These are phyloP conservation scores for Wallacemonas collosoma DNA, from an alignment of 208 protist genomes.

Conservation along the genomic window DNA sequence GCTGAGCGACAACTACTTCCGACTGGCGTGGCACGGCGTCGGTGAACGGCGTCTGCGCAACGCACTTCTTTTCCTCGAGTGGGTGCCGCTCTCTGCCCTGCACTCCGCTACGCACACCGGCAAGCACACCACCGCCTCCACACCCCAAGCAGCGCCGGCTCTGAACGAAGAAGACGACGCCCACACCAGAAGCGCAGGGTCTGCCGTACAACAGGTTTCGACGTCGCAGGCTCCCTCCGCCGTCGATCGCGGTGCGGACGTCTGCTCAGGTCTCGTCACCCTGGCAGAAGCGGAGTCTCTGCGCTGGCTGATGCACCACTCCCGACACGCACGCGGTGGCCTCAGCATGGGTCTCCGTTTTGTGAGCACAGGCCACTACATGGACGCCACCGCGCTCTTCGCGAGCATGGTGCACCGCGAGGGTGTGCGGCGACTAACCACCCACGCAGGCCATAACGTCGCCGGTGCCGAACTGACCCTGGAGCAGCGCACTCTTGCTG, in stretches of 20 bases:
- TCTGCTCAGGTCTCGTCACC: conserved; percentile 66
- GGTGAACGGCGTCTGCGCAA: conserved; percentile 93
- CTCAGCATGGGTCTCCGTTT: conserved; percentile 50
- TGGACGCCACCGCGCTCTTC: conserved; percentile 53
- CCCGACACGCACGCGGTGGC: conserved; percentile 20
- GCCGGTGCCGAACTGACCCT: conserved; percentile 3
- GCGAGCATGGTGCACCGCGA: conserved; percentile 21
- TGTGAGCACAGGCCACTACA: conserved; percentile 49
- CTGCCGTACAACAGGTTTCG: neutral
- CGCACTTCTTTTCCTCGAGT: conserved; percentile 87
- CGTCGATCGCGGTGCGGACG: conserved; percentile 6
- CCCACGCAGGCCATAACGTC: neutral
- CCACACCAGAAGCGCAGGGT: too few species aligned
- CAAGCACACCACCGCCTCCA: too few species aligned
- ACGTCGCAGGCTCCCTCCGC: too few species aligned
- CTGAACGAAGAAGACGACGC: neutral
- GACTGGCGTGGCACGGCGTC: conserved; percentile 76
- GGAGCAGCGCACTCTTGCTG: conserved; percentile 10
- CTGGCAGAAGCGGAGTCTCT: conserved; percentile 91
- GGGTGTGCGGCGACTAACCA: conserved; percentile 16
- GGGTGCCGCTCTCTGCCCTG: conserved; percentile 46
- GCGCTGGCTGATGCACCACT: conserved; percentile 86
- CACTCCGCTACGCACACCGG: too few species aligned
- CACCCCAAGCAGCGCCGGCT: neutral
- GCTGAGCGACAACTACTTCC: conserved; percentile 94